These are phyloP conservation scores for Ramicandelaber brevisporus DNA, from an alignment of 192 early-diverging fungal species.

Conservation along the genomic window DNA sequence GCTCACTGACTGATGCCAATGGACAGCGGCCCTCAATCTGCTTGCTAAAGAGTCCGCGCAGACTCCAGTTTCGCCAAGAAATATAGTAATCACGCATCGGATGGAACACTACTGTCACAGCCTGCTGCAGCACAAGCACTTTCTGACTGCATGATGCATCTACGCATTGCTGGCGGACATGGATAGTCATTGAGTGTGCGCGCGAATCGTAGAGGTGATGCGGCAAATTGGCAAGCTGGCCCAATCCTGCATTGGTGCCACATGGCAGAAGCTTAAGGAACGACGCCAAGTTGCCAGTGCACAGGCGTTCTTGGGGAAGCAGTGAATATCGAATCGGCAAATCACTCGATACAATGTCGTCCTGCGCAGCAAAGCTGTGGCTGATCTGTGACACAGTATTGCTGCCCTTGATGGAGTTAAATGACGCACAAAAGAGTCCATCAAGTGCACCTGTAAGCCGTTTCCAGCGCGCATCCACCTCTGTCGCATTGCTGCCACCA, in stretches of 20 bases:
- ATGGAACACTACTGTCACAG: conserved; percentile 58
- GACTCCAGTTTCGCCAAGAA: conserved; percentile 10
- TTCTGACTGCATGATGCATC: conserved; percentile 15
- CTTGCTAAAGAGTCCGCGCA: conserved; percentile 21
- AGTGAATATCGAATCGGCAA: conserved; percentile 36
- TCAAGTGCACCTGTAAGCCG: conserved; percentile 74
- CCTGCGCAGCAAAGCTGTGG: conserved; percentile 16
- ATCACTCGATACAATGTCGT: background rate
- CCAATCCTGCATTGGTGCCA: conserved; percentile 72
- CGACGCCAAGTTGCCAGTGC: conserved; percentile 95
- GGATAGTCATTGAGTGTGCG: conserved; percentile 73
- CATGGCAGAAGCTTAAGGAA: conserved; percentile 94
- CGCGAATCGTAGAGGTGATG: conserved; percentile 75
- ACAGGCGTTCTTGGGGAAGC: conserved; percentile 79
- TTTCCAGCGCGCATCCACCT: conserved; percentile 46
- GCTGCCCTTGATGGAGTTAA: conserved; percentile 74
- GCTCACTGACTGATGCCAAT: too few relatives aligned
- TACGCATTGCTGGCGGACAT: conserved; percentile 26
- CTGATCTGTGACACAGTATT: conserved; percentile 23
- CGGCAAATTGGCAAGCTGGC: conserved; percentile 64
- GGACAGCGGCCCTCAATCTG: conserved; percentile 18
- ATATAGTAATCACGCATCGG: conserved; percentile 19
- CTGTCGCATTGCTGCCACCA: conserved; percentile 4
- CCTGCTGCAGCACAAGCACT: conserved; percentile 40
- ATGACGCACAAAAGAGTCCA: conserved; percentile 85